Conservation (phyloP, 768 basidiomycete genomes). For the Rubroboletus satanas region DNA sequence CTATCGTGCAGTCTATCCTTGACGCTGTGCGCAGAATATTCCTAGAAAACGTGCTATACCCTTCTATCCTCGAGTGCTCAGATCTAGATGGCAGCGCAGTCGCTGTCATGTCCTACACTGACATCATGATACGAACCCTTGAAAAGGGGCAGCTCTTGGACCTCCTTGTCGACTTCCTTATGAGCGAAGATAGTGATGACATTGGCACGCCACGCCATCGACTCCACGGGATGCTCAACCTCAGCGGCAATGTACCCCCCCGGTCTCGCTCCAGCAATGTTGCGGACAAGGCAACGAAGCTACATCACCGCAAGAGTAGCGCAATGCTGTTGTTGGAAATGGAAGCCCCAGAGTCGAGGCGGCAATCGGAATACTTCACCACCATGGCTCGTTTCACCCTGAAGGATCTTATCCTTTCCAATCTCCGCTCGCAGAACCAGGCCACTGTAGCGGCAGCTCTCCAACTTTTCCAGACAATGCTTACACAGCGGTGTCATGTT, state of each 20-base stretch:
- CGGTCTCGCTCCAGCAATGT: conserved; percentile 27
- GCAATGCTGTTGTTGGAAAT: conserved; percentile 89
- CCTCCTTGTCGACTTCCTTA: conserved; percentile 71
- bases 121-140: conserved; percentile 78
- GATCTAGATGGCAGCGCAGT: conserved; percentile 92
- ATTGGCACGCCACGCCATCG: conserved; percentile 45
- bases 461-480: conserved; percentile 74
- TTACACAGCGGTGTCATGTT: conserved; percentile 62
- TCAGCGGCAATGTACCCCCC: conserved; percentile 34
- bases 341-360: conserved; percentile 70
- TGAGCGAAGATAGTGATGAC: conserved; percentile 82
- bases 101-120: conserved; percentile 93
- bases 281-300: conserved; percentile 42
- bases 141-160: conserved; percentile 64
- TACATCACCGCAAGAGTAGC: conserved; percentile 71
- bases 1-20: conserved; percentile 80
- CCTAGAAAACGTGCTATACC: conserved; percentile 89
- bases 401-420: conserved; percentile 81
- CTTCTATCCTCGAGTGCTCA: conserved; percentile 90
- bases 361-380: conserved; percentile 78
- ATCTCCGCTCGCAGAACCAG: conserved; percentile 64
- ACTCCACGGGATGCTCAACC: conserved; percentile 40
- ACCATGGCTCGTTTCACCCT: conserved; percentile 87
- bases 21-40: conserved; percentile 82
- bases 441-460: conserved; percentile 72